Conservation (phyloP, 257 asterid genomes). For the Nicotiana tomentosiformis region DNA sequence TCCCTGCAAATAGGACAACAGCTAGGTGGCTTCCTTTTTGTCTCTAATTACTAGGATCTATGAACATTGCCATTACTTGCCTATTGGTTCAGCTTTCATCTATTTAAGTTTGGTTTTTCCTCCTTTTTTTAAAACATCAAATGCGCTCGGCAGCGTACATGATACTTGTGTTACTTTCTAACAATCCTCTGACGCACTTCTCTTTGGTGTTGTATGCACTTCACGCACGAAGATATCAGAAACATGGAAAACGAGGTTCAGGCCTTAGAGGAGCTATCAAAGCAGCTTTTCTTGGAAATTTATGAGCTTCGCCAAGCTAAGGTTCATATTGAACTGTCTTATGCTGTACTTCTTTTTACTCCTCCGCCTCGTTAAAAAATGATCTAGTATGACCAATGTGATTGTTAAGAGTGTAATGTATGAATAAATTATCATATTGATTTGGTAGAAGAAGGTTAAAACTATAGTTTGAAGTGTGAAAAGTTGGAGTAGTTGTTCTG, state of each 20-base stretch:
- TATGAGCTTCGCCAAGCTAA: conserved; percentile 99
- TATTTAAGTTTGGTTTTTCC: background rate
- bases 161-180: background rate
- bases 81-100: background rate
- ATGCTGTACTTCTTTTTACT: conserved; percentile 3
- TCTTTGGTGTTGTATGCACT: conserved; percentile 3
- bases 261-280: conserved; percentile 91
- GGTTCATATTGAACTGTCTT: conserved; percentile 37
- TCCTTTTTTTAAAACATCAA: background rate
- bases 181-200: background rate
- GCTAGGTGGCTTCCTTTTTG: background rate
- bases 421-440: background rate
- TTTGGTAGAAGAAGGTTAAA: background rate
- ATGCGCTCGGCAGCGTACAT: background rate
- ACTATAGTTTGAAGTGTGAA: background rate
- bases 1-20: background rate
- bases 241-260: conserved; percentile 90
- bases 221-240: conserved; percentile 57
- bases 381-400: background rate
- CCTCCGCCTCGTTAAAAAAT: background rate
- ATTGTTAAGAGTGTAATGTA: background rate
- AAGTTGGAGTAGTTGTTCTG: background rate
- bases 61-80: background rate
- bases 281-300: conserved; percentile 83
- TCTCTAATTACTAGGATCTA: background rate